A percentile compares a stretch with the other conserved stretches of the same genome.
Conservation (phyloP, 1,284 basidiomycete species). For the Inonotus hispidus region DNA sequence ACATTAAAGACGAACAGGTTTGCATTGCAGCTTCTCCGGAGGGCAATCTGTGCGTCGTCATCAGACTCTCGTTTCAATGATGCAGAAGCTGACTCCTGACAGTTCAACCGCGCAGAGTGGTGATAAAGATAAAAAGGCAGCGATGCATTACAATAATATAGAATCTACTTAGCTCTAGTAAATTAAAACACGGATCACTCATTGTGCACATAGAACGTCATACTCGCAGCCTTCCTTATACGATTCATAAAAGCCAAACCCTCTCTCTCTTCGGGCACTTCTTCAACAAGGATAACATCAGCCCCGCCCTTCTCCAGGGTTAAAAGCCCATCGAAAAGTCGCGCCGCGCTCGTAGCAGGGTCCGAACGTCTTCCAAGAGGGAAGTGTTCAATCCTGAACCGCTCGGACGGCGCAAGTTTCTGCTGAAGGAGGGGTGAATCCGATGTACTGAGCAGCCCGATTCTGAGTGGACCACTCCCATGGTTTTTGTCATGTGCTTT, state of each 20-base stretch:
- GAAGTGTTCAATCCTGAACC: conserved; percentile 39
- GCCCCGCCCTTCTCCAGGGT: conserved; percentile 74
- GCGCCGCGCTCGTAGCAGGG: conserved; percentile 69
- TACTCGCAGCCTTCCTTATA: conserved; percentile 86
- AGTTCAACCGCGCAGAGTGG: too few relatives aligned
- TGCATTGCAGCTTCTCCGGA: too few relatives aligned
- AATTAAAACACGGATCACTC: not conserved
- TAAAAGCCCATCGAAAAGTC: conserved; percentile 86
- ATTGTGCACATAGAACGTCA: conserved; percentile 27
- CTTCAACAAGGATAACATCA: conserved; percentile 86
- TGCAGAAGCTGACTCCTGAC: too few relatives aligned
- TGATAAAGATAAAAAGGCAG: too few relatives aligned
- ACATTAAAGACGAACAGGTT: too few relatives aligned
- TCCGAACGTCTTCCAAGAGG: conserved; percentile 58
- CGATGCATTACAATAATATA: not conserved
- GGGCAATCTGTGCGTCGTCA: too few relatives aligned
- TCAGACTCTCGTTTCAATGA: too few relatives aligned
- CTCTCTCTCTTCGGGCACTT: conserved; percentile 74
- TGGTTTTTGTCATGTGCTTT: conserved; percentile 31
- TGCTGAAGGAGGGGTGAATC: conserved; percentile 52
- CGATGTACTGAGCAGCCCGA: conserved; percentile 68
- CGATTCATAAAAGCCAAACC: conserved; percentile 97
- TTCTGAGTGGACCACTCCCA: conserved; percentile 29
- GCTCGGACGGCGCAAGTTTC: conserved; percentile 43
- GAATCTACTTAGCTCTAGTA: too few relatives aligned